A percentile compares a stretch with the other conserved stretches of the same genome.
Evolutionary conservation across 768 basidiomycete species (phyloP).

Genomic region (Boletus reticulatus): DNA sequence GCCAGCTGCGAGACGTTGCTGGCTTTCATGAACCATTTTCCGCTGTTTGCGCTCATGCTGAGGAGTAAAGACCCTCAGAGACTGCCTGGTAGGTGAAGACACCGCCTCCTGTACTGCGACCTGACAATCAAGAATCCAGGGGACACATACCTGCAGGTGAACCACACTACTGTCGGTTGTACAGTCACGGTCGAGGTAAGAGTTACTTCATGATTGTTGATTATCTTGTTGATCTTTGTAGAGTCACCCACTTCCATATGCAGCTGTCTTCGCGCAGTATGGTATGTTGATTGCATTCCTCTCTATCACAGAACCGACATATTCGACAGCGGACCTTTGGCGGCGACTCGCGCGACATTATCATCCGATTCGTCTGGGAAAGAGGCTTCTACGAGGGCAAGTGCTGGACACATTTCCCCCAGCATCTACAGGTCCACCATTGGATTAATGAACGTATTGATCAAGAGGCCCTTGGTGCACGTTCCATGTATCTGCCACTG

Average conservation of each 20-base stretch:
- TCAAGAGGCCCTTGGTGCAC: conserved; percentile 15
- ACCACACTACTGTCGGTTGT: conserved; percentile 27
- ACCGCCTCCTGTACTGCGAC: not conserved
- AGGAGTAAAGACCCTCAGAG: conserved; percentile 80
- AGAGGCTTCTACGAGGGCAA: conserved; percentile 46
- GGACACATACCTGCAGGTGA: conserved; percentile 24
- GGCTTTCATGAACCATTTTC: conserved; percentile 88
- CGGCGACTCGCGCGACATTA: conserved; percentile 51
- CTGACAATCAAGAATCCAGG: conserved; percentile 15
- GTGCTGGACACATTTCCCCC: conserved; percentile 49
- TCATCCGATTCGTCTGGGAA: conserved; percentile 54
- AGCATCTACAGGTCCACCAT: conserved; percentile 4
- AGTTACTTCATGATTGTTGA: not conserved
- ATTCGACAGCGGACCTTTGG: conserved; percentile 45
- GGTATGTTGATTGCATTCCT: conserved; percentile 30
- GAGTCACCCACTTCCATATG: conserved; percentile 53
- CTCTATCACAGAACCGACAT: not conserved
- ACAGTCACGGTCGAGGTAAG: conserved; percentile 22
- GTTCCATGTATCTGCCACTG: conserved; percentile 29
- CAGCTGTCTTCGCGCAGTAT: conserved; percentile 58
- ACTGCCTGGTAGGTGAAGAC: conserved; percentile 63
- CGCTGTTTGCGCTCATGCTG: conserved; percentile 84
- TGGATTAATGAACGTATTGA: conserved; percentile 1
- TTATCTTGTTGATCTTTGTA: conserved; percentile 22
- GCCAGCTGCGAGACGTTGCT: conserved; percentile 62